Conservation (phyloP, 1,284 basidiomycete genomes). For the Apiotrichum veenhuisii region DNA sequence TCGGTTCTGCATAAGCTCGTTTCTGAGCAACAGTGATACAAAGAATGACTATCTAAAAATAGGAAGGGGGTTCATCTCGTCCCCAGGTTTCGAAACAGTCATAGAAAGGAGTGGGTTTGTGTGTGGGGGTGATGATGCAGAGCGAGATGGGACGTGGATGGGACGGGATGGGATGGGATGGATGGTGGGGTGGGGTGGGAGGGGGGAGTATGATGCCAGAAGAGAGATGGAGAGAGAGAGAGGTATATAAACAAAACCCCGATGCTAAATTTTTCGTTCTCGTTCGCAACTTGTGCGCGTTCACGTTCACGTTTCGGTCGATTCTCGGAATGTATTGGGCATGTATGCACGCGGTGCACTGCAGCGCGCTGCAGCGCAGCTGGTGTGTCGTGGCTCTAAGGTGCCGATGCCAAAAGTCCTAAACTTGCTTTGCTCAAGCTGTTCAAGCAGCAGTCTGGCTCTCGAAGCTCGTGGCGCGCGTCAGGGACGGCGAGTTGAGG, state of each 20-base stretch:
- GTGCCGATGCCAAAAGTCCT: neutral
- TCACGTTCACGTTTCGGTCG: too few relatives aligned
- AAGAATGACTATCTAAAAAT: conserved; percentile 15
- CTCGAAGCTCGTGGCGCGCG: conserved; percentile 11
- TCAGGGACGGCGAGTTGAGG: conserved; percentile 12
- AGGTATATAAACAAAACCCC: neutral
- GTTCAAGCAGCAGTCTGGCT: neutral
- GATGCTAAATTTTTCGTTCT: neutral
- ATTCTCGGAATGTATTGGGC: neutral
- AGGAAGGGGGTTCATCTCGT: neutral
- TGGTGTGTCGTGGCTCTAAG: neutral
- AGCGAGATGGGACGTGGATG: neutral
- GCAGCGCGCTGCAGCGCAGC: too few relatives aligned
- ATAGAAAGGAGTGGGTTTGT: neutral
- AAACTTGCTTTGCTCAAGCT: neutral
- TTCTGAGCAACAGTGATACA: conserved; percentile 18
- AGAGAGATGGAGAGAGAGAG: neutral
- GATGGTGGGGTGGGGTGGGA: neutral
- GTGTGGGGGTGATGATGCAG: neutral
- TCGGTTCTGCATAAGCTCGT: conserved; percentile 4
- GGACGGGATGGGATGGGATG: neutral
- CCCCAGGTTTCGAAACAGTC: neutral
- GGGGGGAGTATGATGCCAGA: neutral
- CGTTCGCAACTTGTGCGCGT: too few relatives aligned
- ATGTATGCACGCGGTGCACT: neutral